phyloP scores from a whole-genome alignment of 202 grass and related monocot species.

The Zoysia matrella region DNA sequence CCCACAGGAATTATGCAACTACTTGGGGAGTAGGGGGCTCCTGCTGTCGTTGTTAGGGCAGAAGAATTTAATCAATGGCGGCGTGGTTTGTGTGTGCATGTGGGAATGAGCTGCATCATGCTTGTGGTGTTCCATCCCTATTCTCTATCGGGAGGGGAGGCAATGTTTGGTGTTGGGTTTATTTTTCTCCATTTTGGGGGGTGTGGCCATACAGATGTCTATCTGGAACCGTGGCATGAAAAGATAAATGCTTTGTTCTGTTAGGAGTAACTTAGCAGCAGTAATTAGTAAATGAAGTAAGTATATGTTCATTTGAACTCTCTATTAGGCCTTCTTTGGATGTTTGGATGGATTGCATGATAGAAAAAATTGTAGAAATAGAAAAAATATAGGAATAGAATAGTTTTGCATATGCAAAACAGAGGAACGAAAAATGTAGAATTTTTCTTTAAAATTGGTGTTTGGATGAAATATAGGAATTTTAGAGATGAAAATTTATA shows the following conservation, averaged over 20 bases:
- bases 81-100: conserved; percentile 32
- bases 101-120: conserved; percentile 19
- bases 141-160: not conserved
- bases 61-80: conserved; percentile 15
- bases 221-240: conserved; percentile 36
- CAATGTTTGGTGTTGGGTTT: not conserved
- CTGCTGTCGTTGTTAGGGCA: conserved; percentile 19
- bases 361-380: no score
- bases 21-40: not conserved
- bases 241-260: conserved; percentile 40
- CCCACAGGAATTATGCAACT: conserved; percentile 34
- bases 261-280: conserved; percentile 1
- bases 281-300: conserved; percentile 38
- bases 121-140: conserved; percentile 37
- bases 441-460: no score
- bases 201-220: conserved; percentile 41
- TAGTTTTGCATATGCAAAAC: no score
- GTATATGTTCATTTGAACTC: conserved; percentile 5
- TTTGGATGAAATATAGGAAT: no score
- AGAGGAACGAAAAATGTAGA: no score
- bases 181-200: not conserved
- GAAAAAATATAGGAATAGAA: no score
- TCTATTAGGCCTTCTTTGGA: not conserved
- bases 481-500: no score
- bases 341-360: no score